Base-by-base conservation (phyloP, 257 asterid species). In the Forsythia viridissima region DNA sequence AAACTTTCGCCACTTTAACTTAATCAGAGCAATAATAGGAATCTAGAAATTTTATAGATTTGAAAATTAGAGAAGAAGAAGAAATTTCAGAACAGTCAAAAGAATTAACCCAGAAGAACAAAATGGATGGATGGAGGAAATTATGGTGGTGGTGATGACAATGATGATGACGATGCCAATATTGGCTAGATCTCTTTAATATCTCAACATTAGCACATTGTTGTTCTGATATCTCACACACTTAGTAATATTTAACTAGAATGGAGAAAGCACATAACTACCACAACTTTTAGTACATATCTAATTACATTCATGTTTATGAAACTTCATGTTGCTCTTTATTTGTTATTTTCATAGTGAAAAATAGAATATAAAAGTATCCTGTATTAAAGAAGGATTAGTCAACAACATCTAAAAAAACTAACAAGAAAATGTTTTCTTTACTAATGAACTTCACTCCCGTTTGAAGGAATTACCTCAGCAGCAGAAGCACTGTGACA, bases 401-500 rank as follows among this genome's bases (percentile, higher is more conserved):
- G 34, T 30, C 34, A 30, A 30, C 34, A 1, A 30, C 34, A 30
- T 30, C n/a, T 30, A 30, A 30, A 30, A 30, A 30, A 30, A 30
- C 34, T 30, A 30, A 30, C 34, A 30, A 30, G 34, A 30, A 30
- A 30, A 30, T 30, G 34, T 30, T 1, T 30, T 41, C 44, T 41
- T 41, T 41, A 41, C 44, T 41, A 30, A 30, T 30, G 34, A 30
- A 30, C 34, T 30, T 30, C 57, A 13, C 57, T 48, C 73, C 59
- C 57, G 24, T 66, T 63, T 12, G 0, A 68, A 6, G 55, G 77
- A 80, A 68, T 71, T 75, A 87, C 93, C 93, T 89, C 87, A 43
- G 84, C 86, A 65, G 86, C 84, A 65, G 67, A 87, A 74, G 72
- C 87, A 80, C 61, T 83, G 43, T 75, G 86, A 51, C 84, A 83